These are phyloP conservation scores for Tetratostichococcus sp. DNA, from an alignment of 139 green algal genomes.

Conservation along the genomic window DNA sequence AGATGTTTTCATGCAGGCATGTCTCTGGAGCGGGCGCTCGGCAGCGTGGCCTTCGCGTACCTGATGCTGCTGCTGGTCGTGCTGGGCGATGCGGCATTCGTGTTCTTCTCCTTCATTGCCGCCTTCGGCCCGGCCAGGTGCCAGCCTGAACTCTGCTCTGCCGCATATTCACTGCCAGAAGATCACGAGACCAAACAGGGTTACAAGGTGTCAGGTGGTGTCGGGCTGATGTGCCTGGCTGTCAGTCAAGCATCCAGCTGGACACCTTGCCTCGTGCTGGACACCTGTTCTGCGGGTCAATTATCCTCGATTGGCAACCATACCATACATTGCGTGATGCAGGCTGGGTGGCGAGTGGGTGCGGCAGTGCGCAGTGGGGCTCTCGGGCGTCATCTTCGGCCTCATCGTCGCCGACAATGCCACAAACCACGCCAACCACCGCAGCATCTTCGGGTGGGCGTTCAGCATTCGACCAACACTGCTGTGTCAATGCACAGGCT, in stretches of 20 bases:
- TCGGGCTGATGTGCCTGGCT: no score
- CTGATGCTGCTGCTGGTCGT: constrained; percentile 39
- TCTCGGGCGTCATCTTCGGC: constrained; percentile 71
- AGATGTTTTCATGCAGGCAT: constrained; percentile 14
- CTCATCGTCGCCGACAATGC: constrained; percentile 61
- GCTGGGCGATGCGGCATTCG: constrained; percentile 16
- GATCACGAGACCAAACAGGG: no score
- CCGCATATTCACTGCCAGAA: no score
- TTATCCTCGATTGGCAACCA: no score
- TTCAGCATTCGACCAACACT: no score
- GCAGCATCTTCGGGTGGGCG: constrained; percentile 51
- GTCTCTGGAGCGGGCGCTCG: constrained; percentile 28
- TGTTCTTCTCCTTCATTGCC: constrained; percentile 13
- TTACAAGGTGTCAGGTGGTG: no score
- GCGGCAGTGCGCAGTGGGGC: constrained; percentile 58
- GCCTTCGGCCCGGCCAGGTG: constrained; percentile 3
- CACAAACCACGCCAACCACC: constrained; percentile 7
- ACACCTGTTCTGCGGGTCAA: no score
- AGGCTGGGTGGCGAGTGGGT: constrained; percentile 1
- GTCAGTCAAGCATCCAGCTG: no score
- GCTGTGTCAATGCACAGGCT: no score
- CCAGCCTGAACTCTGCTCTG: neutral
- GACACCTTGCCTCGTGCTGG: no score
- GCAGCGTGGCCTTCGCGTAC: constrained; percentile 38
- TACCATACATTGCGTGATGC: no score